A percentile compares a stretch with the other conserved stretches of the same genome.
Evolutionary conservation across 768 basidiomycete species (phyloP).

Genomic region (Phlebiopsis flavidoalba): DNA sequence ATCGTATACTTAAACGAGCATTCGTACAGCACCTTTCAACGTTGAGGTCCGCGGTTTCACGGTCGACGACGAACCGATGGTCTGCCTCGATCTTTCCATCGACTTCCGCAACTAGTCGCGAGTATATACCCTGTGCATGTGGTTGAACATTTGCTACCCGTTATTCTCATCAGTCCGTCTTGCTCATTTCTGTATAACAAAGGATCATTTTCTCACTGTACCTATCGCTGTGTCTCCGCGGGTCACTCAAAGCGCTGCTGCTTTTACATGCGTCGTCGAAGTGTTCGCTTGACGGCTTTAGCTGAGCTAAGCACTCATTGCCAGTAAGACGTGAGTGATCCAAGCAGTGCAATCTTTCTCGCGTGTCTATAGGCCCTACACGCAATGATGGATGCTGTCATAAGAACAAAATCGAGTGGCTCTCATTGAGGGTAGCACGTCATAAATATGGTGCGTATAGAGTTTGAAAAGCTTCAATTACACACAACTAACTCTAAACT

Average conservation of each 20-base stretch:
- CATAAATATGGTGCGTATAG: too few relatives aligned
- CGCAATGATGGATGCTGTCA: too few relatives aligned
- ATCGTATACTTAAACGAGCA: not conserved
- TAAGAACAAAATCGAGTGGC: too few relatives aligned
- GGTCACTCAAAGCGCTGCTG: not conserved
- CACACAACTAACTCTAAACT: too few relatives aligned
- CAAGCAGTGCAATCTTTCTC: too few relatives aligned
- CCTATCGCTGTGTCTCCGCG: not conserved
- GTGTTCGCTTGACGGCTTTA: too few relatives aligned
- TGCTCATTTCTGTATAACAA: not conserved
- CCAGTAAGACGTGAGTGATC: too few relatives aligned
- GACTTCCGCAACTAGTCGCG: conserved; percentile 53
- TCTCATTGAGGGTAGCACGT: too few relatives aligned
- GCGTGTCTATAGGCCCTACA: too few relatives aligned
- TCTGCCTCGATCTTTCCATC: conserved; percentile 77
- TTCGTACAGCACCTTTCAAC: conserved; percentile 69
- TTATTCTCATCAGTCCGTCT: not conserved
- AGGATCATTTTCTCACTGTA: not conserved
- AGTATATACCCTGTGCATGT: not conserved
- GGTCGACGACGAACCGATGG: conserved; percentile 62
- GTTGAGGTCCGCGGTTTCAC: conserved; percentile 70
- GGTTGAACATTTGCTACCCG: not conserved
- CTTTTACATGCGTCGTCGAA: not conserved
- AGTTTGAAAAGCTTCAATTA: too few relatives aligned
- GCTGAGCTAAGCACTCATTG: too few relatives aligned